phyloP scores from a whole-genome alignment of 345 rosid species.

The Lumnitzera littorea region DNA sequence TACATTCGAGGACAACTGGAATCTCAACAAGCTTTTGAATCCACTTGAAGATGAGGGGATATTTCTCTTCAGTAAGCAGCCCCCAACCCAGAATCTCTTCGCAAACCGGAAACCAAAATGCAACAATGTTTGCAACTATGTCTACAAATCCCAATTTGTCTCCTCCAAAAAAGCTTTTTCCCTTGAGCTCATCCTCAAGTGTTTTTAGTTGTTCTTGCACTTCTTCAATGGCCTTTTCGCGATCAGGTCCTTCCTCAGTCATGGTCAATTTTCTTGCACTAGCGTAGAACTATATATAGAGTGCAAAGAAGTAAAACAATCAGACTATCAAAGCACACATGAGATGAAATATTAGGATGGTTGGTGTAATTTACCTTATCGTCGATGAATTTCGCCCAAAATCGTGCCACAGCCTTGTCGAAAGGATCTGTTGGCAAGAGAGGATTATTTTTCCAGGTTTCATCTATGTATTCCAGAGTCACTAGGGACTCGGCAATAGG shows the following conservation, averaged over 20 bases:
- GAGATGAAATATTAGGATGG: too few relatives aligned
- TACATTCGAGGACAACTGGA: conserved; percentile 9
- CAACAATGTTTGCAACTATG: conserved; percentile 18
- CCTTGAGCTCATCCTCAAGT: conserved; percentile 22
- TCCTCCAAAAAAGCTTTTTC: conserved; percentile 28
- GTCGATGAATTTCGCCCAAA: conserved; percentile 43
- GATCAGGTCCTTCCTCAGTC: conserved; percentile 10
- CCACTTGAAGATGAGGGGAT: conserved; percentile 17
- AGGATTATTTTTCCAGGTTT: conserved; percentile 33
- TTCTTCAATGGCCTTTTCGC: conserved; percentile 18
- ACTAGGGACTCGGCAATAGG: conserved; percentile 27
- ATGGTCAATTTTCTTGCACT: background rate
- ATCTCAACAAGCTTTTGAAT: conserved; percentile 7
- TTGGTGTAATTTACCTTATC: conserved; percentile 20
- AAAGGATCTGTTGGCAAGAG: conserved; percentile 33
- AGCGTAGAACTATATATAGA: background rate
- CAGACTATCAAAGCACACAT: too few relatives aligned
- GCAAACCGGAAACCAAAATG: conserved; percentile 18
- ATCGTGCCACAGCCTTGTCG: conserved; percentile 29
- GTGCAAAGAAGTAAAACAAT: too few relatives aligned
- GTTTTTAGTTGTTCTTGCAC: conserved; percentile 10
- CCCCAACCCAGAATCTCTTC: conserved; percentile 18
- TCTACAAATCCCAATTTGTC: conserved; percentile 20
- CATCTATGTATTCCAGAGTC: conserved; percentile 42
- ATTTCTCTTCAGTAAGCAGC: conserved; percentile 13